Evolutionary conservation across 805 yeast genomes (phyloP).

Genomic region (Trichomonascus vanleenenianus): DNA sequence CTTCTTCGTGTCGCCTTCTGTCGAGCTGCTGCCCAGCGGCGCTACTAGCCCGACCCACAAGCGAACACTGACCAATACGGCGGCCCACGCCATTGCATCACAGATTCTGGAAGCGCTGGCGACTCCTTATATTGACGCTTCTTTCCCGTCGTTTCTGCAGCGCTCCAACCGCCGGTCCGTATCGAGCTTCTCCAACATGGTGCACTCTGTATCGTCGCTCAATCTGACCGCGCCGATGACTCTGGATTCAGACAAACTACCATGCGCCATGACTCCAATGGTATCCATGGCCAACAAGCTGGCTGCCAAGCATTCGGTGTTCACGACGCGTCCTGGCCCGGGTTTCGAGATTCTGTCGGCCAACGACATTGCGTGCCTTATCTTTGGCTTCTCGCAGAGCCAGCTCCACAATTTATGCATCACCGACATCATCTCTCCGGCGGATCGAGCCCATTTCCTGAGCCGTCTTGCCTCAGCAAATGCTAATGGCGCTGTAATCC

Average conservation of each 20-base stretch:
- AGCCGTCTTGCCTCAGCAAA: background rate
- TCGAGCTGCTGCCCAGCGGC: background rate
- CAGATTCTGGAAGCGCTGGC: constrained; percentile 23
- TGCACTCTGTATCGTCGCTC: constrained; percentile 18
- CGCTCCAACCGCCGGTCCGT: constrained; percentile 3
- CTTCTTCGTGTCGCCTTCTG: too few species aligned
- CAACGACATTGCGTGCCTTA: constrained; percentile 80
- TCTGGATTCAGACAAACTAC: constrained; percentile 1
- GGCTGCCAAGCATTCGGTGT: constrained; percentile 63
- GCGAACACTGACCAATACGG: constrained; percentile 6
- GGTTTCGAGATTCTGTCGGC: constrained; percentile 84
- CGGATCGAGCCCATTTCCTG: constrained; percentile 3
- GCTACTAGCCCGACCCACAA: too few species aligned
- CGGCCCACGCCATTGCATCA: constrained; percentile 5
- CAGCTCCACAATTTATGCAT: constrained; percentile 56
- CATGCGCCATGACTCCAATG: constrained; percentile 45
- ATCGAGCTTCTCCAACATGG: constrained; percentile 42
- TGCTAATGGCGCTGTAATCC: constrained; percentile 23
- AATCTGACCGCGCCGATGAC: constrained; percentile 11
- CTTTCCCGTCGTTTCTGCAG: constrained; percentile 10
- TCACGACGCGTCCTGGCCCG: constrained; percentile 62
- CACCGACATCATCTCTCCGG: constrained; percentile 47
- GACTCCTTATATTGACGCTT: constrained; percentile 23
- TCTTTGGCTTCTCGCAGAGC: constrained; percentile 70
- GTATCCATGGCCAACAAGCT: constrained; percentile 53